These are phyloP conservation scores for Lathyrus aphaca DNA, from an alignment of 306 rosid species.

Conservation along the genomic window DNA sequence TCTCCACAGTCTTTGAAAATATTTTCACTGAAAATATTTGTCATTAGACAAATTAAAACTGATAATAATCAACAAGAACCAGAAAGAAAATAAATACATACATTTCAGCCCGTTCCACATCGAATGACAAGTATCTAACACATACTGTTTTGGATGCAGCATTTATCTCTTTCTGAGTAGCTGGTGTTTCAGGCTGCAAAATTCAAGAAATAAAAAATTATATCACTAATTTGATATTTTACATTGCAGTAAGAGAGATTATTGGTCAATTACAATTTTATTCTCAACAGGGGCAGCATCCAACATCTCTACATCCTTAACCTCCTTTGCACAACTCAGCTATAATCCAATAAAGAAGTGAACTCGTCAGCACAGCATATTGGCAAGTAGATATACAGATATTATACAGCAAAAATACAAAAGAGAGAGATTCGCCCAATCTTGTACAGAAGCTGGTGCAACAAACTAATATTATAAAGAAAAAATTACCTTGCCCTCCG, in stretches of 20 bases:
- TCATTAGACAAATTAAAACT: slow-evolving; percentile 11
- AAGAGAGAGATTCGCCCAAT: neutral
- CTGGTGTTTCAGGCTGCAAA: slow-evolving; percentile 62
- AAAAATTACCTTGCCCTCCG: slow-evolving; percentile 63
- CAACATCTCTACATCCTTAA: slow-evolving; percentile 53
- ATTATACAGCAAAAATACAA: neutral
- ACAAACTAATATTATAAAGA: neutral
- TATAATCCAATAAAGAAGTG: slow-evolving; percentile 5
- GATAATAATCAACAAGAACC: slow-evolving; percentile 9
- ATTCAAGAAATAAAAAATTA: slow-evolving; percentile 18
- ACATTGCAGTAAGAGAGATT: neutral
- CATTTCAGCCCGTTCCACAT: slow-evolving; percentile 63
- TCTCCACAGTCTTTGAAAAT: slow-evolving; percentile 69
- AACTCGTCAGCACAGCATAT: slow-evolving; percentile 16
- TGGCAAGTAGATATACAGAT: neutral
- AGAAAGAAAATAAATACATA: slow-evolving; percentile 35
- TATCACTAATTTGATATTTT: neutral
- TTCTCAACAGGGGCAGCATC: slow-evolving; percentile 50
- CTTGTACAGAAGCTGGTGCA: neutral
- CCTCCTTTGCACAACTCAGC: slow-evolving; percentile 40
- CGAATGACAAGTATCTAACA: slow-evolving; percentile 60
- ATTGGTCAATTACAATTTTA: slow-evolving; percentile 45
- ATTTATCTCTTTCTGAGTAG: slow-evolving; percentile 41
- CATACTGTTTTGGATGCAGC: slow-evolving; percentile 54
- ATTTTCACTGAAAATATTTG: slow-evolving; percentile 49